Conservation (phyloP, 768 basidiomycete species). For the Astraeus odoratus region DNA sequence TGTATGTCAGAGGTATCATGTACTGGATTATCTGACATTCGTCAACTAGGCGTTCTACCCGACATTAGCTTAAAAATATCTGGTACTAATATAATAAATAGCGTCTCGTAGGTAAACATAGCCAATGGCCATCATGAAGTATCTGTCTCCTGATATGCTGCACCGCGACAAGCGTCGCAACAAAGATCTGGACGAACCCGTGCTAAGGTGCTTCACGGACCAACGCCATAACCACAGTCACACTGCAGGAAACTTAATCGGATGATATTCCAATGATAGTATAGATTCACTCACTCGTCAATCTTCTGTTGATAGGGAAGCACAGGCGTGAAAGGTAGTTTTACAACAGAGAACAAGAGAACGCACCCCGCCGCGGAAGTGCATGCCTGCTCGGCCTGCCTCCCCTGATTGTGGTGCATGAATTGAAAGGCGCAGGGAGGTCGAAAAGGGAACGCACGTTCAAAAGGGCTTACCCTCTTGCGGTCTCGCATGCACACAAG, state of each 20-base stretch:
- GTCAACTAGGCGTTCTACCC: too few species aligned
- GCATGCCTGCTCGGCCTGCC: constrained; percentile 57
- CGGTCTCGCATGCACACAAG: constrained; percentile 63
- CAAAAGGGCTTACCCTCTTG: constrained; percentile 64
- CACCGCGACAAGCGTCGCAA: neutral
- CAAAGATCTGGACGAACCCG: neutral
- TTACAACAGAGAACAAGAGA: constrained; percentile 2
- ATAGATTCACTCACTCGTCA: constrained; percentile 59
- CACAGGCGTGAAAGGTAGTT: constrained; percentile 7
- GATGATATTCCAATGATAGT: neutral
- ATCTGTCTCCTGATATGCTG: too few species aligned
- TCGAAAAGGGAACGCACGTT: constrained; percentile 40
- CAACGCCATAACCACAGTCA: constrained; percentile 63
- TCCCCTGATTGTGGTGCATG: constrained; percentile 35
- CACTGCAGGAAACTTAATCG: constrained; percentile 34
- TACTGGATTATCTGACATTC: too few species aligned
- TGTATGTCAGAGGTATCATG: too few species aligned
- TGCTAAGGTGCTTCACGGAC: constrained; percentile 53
- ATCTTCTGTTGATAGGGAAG: constrained; percentile 47
- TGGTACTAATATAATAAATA: too few species aligned
- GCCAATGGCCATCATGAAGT: too few species aligned
- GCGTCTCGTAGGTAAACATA: too few species aligned
- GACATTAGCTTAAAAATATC: too few species aligned
- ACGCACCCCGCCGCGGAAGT: constrained; percentile 70
- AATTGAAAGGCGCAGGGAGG: constrained; percentile 4